Evolutionary conservation across 345 rosid genomes (phyloP).

Genomic region (Isatis tinctoria): DNA sequence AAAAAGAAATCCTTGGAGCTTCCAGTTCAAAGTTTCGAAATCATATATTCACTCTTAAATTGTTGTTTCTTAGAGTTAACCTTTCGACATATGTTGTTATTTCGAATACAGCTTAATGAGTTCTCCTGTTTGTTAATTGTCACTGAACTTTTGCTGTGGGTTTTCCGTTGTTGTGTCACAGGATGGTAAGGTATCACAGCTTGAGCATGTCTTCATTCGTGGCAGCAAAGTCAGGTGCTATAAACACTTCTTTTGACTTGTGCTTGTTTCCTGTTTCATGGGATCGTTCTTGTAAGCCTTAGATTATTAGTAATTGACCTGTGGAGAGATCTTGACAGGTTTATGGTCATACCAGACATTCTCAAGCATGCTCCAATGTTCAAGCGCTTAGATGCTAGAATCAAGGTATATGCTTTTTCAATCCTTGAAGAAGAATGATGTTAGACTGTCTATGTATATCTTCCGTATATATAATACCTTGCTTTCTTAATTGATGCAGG

Average conservation of each 20-base stretch:
- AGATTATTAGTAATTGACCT: neutral
- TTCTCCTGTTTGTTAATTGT: neutral
- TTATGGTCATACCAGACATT: slow-evolving; percentile 99
- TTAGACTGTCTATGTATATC: neutral
- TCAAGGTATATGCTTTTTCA: slow-evolving; percentile 53
- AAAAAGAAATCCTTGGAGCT: neutral
- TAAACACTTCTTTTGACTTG: neutral
- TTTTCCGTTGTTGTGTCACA: slow-evolving; percentile 23
- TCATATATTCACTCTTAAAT: neutral
- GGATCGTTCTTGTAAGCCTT: neutral
- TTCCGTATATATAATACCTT: neutral
- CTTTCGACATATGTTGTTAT: neutral
- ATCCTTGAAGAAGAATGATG: neutral
- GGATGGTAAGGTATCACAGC: slow-evolving; percentile 98
- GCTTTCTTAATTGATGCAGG: slow-evolving; percentile 46
- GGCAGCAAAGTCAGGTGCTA: slow-evolving; percentile 97
- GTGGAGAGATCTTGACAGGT: slow-evolving; percentile 44
- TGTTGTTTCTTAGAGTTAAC: neutral
- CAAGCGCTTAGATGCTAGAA: slow-evolving; percentile 96
- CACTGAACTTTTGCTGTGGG: neutral
- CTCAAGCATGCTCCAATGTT: slow-evolving; percentile 98
- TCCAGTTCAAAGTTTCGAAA: neutral
- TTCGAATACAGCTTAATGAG: neutral
- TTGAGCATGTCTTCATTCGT: slow-evolving; percentile 94
- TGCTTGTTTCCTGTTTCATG: neutral